A percentile compares a stretch with the other conserved stretches of the same genome.
These are phyloP conservation scores for Coniochaeta pulveracea DNA, from an alignment of 2,329 filamentous ascomycete species.

Conservation along the genomic window DNA sequence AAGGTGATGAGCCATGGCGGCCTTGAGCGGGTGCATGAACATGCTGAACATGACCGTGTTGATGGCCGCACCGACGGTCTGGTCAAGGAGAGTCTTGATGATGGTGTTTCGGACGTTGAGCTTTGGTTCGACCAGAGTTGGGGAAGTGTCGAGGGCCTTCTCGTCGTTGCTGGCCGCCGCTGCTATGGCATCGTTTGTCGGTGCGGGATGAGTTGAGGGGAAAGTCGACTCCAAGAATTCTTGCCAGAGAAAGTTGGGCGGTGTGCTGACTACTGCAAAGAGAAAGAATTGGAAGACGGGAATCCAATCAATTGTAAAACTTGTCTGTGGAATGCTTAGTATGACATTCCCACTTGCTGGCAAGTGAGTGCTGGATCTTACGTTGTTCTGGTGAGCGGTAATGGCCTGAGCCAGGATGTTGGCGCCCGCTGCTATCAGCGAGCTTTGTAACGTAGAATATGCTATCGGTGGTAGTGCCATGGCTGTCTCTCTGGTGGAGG, in stretches of 20 bases:
- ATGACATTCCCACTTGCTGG: background rate
- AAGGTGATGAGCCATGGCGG: constrained; percentile 32
- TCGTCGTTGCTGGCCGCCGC: constrained; percentile 28
- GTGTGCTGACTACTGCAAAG: constrained; percentile 62
- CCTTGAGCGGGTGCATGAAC: constrained; percentile 39
- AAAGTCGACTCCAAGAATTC: constrained; percentile 63
- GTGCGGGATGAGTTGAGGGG: constrained; percentile 48
- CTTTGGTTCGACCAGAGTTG: constrained; percentile 31
- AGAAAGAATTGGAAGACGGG: constrained; percentile 68
- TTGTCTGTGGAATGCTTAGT: constrained; percentile 28
- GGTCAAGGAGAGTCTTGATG: constrained; percentile 39
- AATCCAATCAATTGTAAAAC: constrained; percentile 51
- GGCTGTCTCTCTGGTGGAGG: too few species aligned
- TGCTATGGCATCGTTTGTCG: constrained; percentile 24
- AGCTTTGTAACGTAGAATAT: constrained; percentile 52
- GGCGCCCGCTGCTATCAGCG: constrained; percentile 52
- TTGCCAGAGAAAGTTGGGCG: constrained; percentile 84
- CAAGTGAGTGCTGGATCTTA: constrained; percentile 21
- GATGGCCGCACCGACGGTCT: constrained; percentile 43
- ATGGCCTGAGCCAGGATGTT: constrained; percentile 66
- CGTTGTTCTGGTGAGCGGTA: constrained; percentile 47
- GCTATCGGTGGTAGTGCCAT: constrained; percentile 40
- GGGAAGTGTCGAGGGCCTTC: constrained; percentile 25
- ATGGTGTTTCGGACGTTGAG: constrained; percentile 38
- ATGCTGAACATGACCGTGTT: constrained; percentile 43